Evolutionary conservation across 2,329 filamentous ascomycete species (phyloP).

Genomic region (Nemania sp.): DNA sequence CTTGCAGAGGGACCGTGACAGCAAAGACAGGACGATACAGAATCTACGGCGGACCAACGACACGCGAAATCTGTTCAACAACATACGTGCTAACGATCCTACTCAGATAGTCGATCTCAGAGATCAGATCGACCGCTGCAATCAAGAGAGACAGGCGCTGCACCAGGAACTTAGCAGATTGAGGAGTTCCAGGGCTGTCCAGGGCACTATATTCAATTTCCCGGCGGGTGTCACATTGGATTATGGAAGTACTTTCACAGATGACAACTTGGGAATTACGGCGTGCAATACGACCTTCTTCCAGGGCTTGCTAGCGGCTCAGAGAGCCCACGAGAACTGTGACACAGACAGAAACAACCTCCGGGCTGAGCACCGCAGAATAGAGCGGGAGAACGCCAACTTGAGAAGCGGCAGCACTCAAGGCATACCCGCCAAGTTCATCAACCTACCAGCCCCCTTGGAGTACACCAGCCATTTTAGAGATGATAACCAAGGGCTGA

Average conservation of each 20-base stretch:
- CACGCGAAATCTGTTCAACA: constrained; percentile 15
- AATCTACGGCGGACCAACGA: constrained; percentile 15
- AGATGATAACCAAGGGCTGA: constrained; percentile 23
- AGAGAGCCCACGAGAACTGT: too few relatives aligned
- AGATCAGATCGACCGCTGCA: not conserved
- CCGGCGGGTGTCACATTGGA: constrained; percentile 12
- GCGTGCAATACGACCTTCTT: constrained; percentile 8
- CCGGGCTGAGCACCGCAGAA: not conserved
- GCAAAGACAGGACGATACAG: constrained; percentile 10
- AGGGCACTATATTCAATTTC: constrained; percentile 24
- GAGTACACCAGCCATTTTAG: constrained; percentile 18
- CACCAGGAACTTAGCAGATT: constrained; percentile 18
- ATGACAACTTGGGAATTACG: constrained; percentile 15
- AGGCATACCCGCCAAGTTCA: not conserved
- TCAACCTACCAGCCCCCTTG: constrained; percentile 19
- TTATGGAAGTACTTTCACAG: constrained; percentile 20
- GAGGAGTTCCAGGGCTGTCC: constrained; percentile 7
- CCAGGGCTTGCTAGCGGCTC: constrained; percentile 8
- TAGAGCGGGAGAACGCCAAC: constrained; percentile 4
- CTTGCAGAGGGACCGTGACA: constrained; percentile 4
- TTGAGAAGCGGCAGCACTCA: not conserved
- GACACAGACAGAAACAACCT: constrained; percentile 8
- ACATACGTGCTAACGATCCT: not conserved
- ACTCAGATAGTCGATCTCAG: constrained; percentile 11
- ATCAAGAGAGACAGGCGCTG: constrained; percentile 17